Evolutionary conservation across 1,139 yeast genomes (phyloP).

Genomic region (Sugiyamaella pinicola): DNA sequence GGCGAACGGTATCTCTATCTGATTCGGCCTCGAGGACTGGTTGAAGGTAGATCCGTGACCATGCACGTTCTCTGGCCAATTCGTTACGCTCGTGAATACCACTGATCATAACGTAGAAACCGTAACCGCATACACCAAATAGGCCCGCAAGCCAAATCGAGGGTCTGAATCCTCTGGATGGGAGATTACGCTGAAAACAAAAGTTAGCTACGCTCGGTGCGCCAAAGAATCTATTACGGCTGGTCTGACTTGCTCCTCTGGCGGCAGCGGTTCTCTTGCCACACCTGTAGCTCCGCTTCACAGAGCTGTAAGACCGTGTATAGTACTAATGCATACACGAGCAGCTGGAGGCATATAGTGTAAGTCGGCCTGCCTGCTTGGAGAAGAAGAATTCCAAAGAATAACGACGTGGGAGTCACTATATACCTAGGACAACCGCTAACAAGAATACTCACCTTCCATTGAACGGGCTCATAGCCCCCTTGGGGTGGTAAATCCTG

Average conservation of each 20-base stretch:
- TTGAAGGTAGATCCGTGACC: slow-evolving; percentile 74
- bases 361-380: not conserved
- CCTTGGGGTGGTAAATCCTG: slow-evolving; percentile 90
- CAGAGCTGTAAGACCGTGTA: no score
- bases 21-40: slow-evolving; percentile 82
- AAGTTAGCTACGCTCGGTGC: no score
- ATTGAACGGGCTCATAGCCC: slow-evolving; percentile 84
- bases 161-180: slow-evolving; percentile 83
- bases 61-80: slow-evolving; percentile 70
- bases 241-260: no score
- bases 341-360: no score
- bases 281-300: no score
- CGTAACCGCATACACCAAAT: slow-evolving; percentile 66
- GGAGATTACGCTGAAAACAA: slow-evolving; percentile 64
- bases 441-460: slow-evolving; percentile 57
- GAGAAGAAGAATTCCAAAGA: not conserved
- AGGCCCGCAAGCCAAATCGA: slow-evolving; percentile 67
- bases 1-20: slow-evolving; percentile 77
- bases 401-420: not conserved
- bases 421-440: no score
- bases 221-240: slow-evolving; percentile 13
- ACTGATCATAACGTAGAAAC: slow-evolving; percentile 65
- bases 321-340: no score
- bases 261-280: no score
- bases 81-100: slow-evolving; percentile 79